Percentiles rank a stretch among this genome's conserved stretches.
phyloP scores from a whole-genome alignment of 1,139 yeast genomes.

The Candida gigantensis region DNA sequence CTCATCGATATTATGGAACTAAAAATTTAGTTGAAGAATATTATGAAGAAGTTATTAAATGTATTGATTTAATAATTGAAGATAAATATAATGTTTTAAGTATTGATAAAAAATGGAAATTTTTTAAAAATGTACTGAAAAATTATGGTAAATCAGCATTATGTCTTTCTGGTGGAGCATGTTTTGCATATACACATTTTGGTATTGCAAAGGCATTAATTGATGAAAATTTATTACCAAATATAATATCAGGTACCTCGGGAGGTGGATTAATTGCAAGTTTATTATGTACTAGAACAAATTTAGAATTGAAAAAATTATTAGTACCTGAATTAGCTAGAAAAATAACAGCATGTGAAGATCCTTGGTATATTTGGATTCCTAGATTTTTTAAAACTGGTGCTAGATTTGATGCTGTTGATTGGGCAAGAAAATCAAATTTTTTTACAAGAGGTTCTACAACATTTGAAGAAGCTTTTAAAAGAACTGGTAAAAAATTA shows the following conservation, averaged over 20 bases:
- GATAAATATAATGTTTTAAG: slow-evolving; percentile 33
- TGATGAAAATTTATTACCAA: slow-evolving; percentile 66
- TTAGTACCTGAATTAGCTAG: slow-evolving; percentile 64
- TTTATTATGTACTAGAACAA: slow-evolving; percentile 66
- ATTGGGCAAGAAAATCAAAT: slow-evolving; percentile 68
- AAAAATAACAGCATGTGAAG: slow-evolving; percentile 73
- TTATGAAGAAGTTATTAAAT: slow-evolving; percentile 51
- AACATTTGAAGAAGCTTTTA: slow-evolving; percentile 70
- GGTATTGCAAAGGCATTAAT: slow-evolving; percentile 74
- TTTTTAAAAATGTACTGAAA: slow-evolving; percentile 59
- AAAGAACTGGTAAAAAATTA: slow-evolving; percentile 66
- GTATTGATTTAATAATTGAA: slow-evolving; percentile 47
- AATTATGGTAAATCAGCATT: slow-evolving; percentile 75
- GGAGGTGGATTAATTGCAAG: slow-evolving; percentile 87
- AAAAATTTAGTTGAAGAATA: slow-evolving; percentile 60
- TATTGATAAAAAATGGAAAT: slow-evolving; percentile 44
- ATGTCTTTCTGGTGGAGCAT: slow-evolving; percentile 79
- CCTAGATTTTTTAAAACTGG: slow-evolving; percentile 75
- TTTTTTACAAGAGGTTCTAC: slow-evolving; percentile 75
- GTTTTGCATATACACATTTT: slow-evolving; percentile 76
- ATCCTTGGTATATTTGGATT: slow-evolving; percentile 59
- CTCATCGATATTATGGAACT: slow-evolving; percentile 77
- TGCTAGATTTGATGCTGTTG: slow-evolving; percentile 73
- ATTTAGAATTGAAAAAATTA: slow-evolving; percentile 59
- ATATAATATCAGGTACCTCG: slow-evolving; percentile 74